Evolutionary conservation across 192 early-diverging fungal genomes (phyloP).

Genomic region (Coemansia brasiliensis): DNA sequence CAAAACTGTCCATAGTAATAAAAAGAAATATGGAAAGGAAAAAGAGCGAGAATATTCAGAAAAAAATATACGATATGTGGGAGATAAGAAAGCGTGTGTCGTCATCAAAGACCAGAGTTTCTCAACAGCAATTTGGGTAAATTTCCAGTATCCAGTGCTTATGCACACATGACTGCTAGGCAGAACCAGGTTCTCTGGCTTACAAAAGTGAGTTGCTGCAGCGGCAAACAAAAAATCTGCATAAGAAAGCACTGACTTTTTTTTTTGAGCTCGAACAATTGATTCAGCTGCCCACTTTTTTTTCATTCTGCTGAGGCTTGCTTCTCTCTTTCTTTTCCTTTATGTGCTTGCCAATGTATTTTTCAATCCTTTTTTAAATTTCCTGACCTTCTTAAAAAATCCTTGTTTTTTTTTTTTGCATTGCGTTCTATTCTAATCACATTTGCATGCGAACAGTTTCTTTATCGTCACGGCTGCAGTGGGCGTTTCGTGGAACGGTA

Average conservation of each 20-base stretch:
- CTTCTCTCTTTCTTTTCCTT: background rate
- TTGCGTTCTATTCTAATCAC: background rate
- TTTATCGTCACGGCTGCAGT: conserved; percentile 52
- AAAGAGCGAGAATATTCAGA: conserved; percentile 5
- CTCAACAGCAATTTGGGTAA: too few relatives aligned
- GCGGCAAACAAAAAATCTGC: background rate
- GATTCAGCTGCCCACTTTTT: background rate
- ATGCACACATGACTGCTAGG: background rate
- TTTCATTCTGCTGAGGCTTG: background rate
- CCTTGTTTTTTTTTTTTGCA: background rate
- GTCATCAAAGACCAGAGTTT: background rate
- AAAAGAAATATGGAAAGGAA: conserved; percentile 1
- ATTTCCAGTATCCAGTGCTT: background rate
- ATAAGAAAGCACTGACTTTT: background rate
- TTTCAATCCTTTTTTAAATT: background rate
- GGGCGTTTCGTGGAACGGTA: conserved; percentile 53
- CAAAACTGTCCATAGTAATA: conserved; percentile 25
- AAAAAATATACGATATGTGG: too few relatives aligned
- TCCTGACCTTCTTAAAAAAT: background rate
- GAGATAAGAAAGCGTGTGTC: too few relatives aligned
- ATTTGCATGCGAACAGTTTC: conserved; percentile 42
- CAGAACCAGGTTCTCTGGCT: background rate
- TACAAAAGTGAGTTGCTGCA: background rate
- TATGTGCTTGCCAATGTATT: background rate
- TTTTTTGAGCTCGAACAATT: too few relatives aligned